Evolutionary conservation across 208 protist species (phyloP).

Genomic region (Porcisia hertigi): DNA sequence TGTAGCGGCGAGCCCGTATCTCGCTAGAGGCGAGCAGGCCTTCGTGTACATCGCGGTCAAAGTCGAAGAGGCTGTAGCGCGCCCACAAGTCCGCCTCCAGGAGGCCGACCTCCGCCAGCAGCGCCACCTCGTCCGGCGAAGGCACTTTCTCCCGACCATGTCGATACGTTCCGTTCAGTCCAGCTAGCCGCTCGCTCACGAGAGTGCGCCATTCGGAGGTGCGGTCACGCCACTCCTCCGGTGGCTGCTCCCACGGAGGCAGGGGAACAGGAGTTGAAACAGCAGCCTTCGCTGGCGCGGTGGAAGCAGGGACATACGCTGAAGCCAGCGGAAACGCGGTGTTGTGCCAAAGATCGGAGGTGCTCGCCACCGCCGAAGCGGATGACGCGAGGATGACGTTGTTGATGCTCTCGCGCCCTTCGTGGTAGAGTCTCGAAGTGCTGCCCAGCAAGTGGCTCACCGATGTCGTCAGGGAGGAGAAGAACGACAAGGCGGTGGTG

Average conservation of each 20-base stretch:
- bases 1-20: constrained; percentile 65
- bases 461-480: constrained; percentile 54
- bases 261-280: background rate
- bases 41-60: constrained; percentile 66
- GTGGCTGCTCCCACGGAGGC: constrained; percentile 66
- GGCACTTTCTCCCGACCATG: constrained; percentile 55
- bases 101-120: constrained; percentile 67
- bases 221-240: constrained; percentile 54
- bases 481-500: constrained; percentile 60
- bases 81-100: constrained; percentile 40
- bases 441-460: constrained; percentile 50
- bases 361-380: background rate
- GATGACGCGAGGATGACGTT: background rate
- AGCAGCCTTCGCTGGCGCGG: background rate
- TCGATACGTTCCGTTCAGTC: constrained; percentile 65
- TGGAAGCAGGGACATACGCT: background rate
- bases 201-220: constrained; percentile 60
- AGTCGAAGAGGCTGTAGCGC: constrained; percentile 46
- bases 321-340: background rate
- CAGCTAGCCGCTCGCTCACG: constrained; percentile 40
- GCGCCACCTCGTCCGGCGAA: constrained; percentile 45
- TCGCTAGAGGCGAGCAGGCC: constrained; percentile 43
- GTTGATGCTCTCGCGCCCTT: constrained; percentile 45
- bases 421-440: constrained; percentile 46
- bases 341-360: constrained; percentile 6